Evolutionary conservation across 768 basidiomycete species (phyloP), one percentile per base, ranked within the genome.

Genomic region (Crepidotus variabilis): DNA sequence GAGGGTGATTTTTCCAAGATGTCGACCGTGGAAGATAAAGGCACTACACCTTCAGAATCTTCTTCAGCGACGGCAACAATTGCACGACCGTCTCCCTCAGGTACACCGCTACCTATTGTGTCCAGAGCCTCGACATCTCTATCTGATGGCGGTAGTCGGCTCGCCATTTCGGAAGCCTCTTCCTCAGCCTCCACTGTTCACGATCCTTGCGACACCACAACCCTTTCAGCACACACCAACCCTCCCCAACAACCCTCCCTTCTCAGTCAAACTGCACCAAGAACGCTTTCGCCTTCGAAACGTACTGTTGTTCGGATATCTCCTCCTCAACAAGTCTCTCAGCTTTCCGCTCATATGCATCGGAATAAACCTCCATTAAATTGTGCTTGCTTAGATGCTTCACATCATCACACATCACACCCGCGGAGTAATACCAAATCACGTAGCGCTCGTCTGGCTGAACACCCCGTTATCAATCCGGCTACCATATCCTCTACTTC

Each of bases 221-320:
- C 45, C 36, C 32, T 56, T 11, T 24, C 49, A 51, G 36, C 50
- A 52, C 18, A 54, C 35, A 18, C 60, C 56, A 57, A 59, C 39
- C 61, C 59, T 39, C 24, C 59, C 22, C 67, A 67, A 23, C 74
- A 70, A 22, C 75, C 79, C 20, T 87, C 85, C 14, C 74, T 87
- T 22, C 77, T 87, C 35, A 83, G 83, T n/a, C 84, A 81, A 60
- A 86, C 85, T 7, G 86, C 86, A 3, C 84, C 85, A 24, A 63
- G 64, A 54, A 68, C 73, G 47, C 61, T 68, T 7, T 59, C 67
- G 11, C 65, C 49, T 23, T 62, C 66, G n/a, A 61, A 68, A 32
- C 65, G 69, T 34, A 57, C 66, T 18, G 58, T 58, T 49, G 59
- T 63, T 16, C 71, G 72, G n/a, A 53, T 63, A 52, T 73, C 77